Evolutionary conservation across 139 green algal genomes (phyloP).

Genomic region (Nannochloris sp.): DNA sequence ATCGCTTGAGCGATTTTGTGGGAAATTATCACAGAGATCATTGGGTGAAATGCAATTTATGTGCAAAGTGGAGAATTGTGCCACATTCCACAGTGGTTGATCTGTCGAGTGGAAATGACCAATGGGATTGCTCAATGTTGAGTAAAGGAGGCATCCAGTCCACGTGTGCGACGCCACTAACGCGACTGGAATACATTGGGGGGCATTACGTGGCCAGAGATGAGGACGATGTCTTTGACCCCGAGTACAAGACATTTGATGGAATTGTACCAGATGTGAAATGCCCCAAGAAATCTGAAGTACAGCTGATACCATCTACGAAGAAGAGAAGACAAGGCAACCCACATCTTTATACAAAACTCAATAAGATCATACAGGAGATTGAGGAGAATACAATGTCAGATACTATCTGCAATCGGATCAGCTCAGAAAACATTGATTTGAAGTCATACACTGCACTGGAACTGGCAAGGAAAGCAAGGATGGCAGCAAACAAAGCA

Average conservation of each 20-base stretch:
- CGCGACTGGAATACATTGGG: constrained; percentile 40
- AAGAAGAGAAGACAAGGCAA: too few species aligned
- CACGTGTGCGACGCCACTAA: constrained; percentile 47
- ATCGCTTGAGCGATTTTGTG: constrained; percentile 35
- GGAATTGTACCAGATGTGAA: too few species aligned
- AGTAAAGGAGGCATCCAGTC: constrained; percentile 24
- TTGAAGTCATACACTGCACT: constrained; percentile 23
- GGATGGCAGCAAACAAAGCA: constrained; percentile 39
- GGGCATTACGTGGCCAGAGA: constrained; percentile 33
- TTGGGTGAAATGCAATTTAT: constrained; percentile 64
- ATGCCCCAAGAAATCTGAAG: too few species aligned
- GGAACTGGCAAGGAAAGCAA: constrained; percentile 32
- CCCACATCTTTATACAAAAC: too few species aligned
- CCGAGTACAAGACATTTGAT: background rate
- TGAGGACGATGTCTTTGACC: background rate
- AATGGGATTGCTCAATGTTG: constrained; percentile 49
- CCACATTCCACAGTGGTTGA: constrained; percentile 24
- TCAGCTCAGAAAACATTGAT: background rate
- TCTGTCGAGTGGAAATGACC: background rate
- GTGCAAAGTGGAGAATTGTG: constrained; percentile 51
- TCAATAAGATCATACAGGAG: background rate
- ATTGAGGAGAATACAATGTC: background rate
- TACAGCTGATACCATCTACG: too few species aligned
- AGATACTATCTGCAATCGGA: background rate
- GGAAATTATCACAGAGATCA: constrained; percentile 50